These are phyloP conservation scores for Ceratocystis huliohia DNA, from an alignment of 2,329 filamentous ascomycete species.

Conservation along the genomic window DNA sequence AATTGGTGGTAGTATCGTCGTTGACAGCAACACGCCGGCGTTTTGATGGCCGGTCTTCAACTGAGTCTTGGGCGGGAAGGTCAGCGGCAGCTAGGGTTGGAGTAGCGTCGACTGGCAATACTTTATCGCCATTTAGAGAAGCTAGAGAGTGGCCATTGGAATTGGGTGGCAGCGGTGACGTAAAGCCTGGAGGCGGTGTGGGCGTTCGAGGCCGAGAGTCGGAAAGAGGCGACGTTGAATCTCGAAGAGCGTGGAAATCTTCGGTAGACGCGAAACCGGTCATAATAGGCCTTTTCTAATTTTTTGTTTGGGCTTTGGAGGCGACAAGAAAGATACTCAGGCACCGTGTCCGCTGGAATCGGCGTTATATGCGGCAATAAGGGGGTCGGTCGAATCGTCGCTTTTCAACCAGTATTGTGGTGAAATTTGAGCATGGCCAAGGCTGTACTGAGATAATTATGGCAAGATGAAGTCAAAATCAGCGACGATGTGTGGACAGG, in stretches of 20 bases:
- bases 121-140: slow-evolving; percentile 12
- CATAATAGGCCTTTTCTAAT: slow-evolving; percentile 36
- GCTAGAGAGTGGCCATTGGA: slow-evolving; percentile 23
- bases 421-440: slow-evolving; percentile 45
- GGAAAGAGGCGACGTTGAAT: slow-evolving; percentile 23
- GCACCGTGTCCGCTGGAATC: slow-evolving; percentile 43
- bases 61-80: slow-evolving; percentile 23
- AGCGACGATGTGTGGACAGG: slow-evolving; percentile 3
- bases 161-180: slow-evolving; percentile 13
- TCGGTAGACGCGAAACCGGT: slow-evolving; percentile 45
- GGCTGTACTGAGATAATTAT: slow-evolving; percentile 27
- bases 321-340: slow-evolving; percentile 34
- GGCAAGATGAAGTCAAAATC: slow-evolving; percentile 16
- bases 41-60: slow-evolving; percentile 45
- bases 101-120: slow-evolving; percentile 15
- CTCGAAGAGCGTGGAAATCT: slow-evolving; percentile 23
- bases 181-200: slow-evolving; percentile 20
- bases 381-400: slow-evolving; percentile 40
- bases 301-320: slow-evolving; percentile 22
- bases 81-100: neutral
- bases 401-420: slow-evolving; percentile 34
- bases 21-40: slow-evolving; percentile 42
- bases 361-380: slow-evolving; percentile 47
- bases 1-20: slow-evolving; percentile 25
- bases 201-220: slow-evolving; percentile 22